Conservation (phyloP, 2,329 filamentous ascomycete genomes). For the Penicillium sp. region DNA sequence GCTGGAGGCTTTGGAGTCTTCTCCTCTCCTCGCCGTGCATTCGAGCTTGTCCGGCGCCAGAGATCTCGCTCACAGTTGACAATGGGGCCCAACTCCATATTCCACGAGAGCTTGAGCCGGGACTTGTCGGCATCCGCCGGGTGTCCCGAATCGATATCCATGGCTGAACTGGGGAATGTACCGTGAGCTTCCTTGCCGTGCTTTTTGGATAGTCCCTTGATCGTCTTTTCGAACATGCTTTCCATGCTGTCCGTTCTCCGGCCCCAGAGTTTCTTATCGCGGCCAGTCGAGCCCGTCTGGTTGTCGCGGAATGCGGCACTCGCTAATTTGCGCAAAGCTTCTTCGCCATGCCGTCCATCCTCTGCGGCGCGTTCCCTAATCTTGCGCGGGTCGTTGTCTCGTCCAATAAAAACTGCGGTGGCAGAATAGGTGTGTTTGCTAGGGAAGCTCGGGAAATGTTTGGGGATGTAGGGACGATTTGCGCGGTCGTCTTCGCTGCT, state of each 20-base stretch:
- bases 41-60: slow-evolving; percentile 52
- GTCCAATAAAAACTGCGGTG: slow-evolving; percentile 58
- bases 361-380: slow-evolving; percentile 64
- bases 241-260: slow-evolving; percentile 45
- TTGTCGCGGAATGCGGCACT: slow-evolving; percentile 49
- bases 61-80: slow-evolving; percentile 63
- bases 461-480: slow-evolving; percentile 56
- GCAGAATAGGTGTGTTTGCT: slow-evolving; percentile 64
- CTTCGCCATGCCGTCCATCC: slow-evolving; percentile 65
- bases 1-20: slow-evolving; percentile 30
- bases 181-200: slow-evolving; percentile 35
- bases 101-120: slow-evolving; percentile 30
- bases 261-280: slow-evolving; percentile 43
- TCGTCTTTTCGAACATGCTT: slow-evolving; percentile 57
- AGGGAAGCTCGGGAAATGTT: slow-evolving; percentile 62
- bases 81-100: slow-evolving; percentile 48
- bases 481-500: slow-evolving; percentile 49
- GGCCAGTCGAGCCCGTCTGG: slow-evolving; percentile 42
- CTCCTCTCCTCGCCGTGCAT: slow-evolving; percentile 37
- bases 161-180: slow-evolving; percentile 17
- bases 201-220: slow-evolving; percentile 51
- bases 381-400: slow-evolving; percentile 60
- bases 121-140: slow-evolving; percentile 29
- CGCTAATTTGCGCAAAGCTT: slow-evolving; percentile 62
- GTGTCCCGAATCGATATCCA: slow-evolving; percentile 33